Base-by-base conservation (phyloP, 169 alveolate genomes). In the Cryptosporidium meleagridis region DNA sequence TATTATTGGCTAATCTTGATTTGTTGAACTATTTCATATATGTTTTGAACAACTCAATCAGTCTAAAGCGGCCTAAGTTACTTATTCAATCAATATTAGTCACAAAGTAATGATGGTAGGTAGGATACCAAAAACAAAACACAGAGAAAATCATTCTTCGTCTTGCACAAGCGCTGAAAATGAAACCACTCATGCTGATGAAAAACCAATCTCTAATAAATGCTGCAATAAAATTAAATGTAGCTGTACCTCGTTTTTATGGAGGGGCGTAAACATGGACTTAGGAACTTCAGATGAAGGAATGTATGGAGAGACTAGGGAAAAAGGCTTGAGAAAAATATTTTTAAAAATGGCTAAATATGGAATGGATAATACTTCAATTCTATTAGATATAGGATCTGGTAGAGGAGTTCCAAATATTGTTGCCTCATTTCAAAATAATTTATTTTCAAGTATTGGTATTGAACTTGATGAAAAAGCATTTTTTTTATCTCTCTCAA, bases 361-460 rank as follows among this genome's bases (percentile, higher is more conserved):
- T 85, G 97, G 97, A 0, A 62, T 93, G 21, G 97, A 95, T 70
- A 93, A 94, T 51, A 75, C 69, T 70, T 91, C 96, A 71, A 94
- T 95, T 31, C 71, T 95, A 53, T 67, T 93, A 59, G 97, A 95
- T 58, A 87, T 95, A 39, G 97, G 97, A 21, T 94, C 97, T 55
- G 97, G 97, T 1, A 84, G 97, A 23, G 97, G 97, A 9, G 96
- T 92, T 3, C 97, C 97, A 12, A 94, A 91, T 70, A 84, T 93
- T 23, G 87, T 93, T 35, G 93, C 93, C 41, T 84, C 95, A 5
- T 75, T 44, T 55, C 92, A 91, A 33, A 91, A 41, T 39, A 69
- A 37, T 48, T 73, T 84, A 44, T 93, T 93, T 70, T 86, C 95
- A 37, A 92, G 95, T 41, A 72, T 93, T 31, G 95, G 95, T 3